A percentile compares a stretch with the other conserved stretches of the same genome.
These are phyloP conservation scores for Nannizziopsis barbatae DNA, from an alignment of 2,329 filamentous ascomycete species.

Conservation along the genomic window DNA sequence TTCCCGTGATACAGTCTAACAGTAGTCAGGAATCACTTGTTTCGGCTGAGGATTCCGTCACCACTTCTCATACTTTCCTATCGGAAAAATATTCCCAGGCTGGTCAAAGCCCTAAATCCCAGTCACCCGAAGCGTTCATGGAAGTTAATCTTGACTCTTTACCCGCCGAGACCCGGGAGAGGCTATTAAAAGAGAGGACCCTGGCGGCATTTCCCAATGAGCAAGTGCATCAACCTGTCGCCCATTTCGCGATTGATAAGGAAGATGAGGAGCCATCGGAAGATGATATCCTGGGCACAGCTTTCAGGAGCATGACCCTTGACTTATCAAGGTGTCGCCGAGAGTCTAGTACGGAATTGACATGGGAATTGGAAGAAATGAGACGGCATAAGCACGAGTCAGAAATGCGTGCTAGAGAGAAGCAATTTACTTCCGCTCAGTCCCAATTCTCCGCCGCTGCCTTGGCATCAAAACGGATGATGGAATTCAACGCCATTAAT, in stretches of 20 bases:
- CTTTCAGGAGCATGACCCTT: constrained; percentile 20
- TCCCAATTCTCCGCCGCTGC: constrained; percentile 26
- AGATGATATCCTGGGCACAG: constrained; percentile 19
- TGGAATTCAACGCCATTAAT: constrained; percentile 11
- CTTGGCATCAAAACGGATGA: constrained; percentile 19
- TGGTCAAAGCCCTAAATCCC: constrained; percentile 10
- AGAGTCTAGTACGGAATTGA: constrained; percentile 37
- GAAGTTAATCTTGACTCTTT: constrained; percentile 41
- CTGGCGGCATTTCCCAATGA: constrained; percentile 42
- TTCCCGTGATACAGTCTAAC: constrained; percentile 53
- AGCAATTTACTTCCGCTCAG: constrained; percentile 12
- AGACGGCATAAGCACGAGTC: constrained; percentile 61
- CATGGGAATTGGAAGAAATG: constrained; percentile 73
- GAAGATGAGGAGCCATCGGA: constrained; percentile 30
- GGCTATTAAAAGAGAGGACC: constrained; percentile 59
- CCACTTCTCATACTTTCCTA: constrained; percentile 19
- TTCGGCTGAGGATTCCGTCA: constrained; percentile 19
- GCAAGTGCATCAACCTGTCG: constrained; percentile 35
- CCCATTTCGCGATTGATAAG: constrained; percentile 38
- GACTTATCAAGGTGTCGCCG: constrained; percentile 29
- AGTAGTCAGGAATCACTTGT: constrained; percentile 40
- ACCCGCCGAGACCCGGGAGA: constrained; percentile 68
- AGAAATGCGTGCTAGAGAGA: constrained; percentile 34
- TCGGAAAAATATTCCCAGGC: constrained; percentile 15
- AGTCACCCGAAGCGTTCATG: constrained; percentile 62